phyloP scores from a whole-genome alignment of 2,329 filamentous ascomycete genomes.

The Penicillium sp. region DNA sequence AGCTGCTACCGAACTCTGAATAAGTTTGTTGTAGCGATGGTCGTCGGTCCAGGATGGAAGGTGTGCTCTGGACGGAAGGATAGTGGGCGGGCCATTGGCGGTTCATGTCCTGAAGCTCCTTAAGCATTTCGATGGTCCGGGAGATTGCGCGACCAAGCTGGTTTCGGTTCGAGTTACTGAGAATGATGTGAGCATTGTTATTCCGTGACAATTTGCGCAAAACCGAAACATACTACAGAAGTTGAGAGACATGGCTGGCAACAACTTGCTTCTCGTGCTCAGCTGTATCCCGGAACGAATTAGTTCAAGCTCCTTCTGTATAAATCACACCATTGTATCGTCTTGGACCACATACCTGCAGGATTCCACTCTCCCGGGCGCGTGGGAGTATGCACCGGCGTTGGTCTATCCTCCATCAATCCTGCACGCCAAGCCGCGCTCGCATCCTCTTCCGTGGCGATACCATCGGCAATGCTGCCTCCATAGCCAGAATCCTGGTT shows the following conservation, averaged over 20 bases:
- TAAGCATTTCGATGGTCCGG: constrained; percentile 77
- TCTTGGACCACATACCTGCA: constrained; percentile 32
- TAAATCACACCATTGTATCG: neutral
- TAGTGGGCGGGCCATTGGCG: constrained; percentile 91
- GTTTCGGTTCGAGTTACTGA: constrained; percentile 76
- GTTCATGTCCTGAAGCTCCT: constrained; percentile 83
- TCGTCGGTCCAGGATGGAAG: constrained; percentile 35
- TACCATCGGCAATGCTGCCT: constrained; percentile 68
- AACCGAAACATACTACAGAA: constrained; percentile 63
- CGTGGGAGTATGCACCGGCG: constrained; percentile 53
- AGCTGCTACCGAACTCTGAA: constrained; percentile 31
- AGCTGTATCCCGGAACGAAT: constrained; percentile 32
- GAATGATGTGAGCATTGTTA: constrained; percentile 19
- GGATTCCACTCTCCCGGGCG: constrained; percentile 48
- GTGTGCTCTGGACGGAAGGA: constrained; percentile 56
- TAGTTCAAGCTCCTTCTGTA: constrained; percentile 6
- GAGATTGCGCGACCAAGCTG: constrained; percentile 84
- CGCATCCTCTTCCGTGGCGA: constrained; percentile 44
- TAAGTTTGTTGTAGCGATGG: constrained; percentile 37
- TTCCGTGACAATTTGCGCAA: neutral
- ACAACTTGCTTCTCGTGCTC: constrained; percentile 65
- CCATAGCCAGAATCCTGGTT: constrained; percentile 91
- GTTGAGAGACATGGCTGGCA: constrained; percentile 81
- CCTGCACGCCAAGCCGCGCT: constrained; percentile 53
- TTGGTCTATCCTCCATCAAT: constrained; percentile 56